A percentile compares a stretch with the other conserved stretches of the same genome.
Conservation (phyloP, 805 yeast species). For the Kazachstania kunashirensis region DNA sequence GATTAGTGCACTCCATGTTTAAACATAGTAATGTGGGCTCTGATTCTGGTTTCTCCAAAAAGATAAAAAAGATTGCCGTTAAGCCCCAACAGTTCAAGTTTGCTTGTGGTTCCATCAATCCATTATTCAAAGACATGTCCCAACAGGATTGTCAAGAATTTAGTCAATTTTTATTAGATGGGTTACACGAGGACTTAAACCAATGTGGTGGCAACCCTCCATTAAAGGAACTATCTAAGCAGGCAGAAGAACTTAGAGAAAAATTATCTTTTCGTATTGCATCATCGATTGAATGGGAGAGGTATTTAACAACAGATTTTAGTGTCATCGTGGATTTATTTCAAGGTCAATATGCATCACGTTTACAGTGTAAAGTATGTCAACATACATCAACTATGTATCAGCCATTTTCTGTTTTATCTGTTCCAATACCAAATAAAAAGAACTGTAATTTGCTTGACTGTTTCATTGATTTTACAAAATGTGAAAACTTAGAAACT, state of each 20-base stretch:
- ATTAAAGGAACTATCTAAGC: constrained; percentile 50
- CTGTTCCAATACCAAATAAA: constrained; percentile 63
- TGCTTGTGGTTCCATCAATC: constrained; percentile 59
- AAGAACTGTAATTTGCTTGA: constrained; percentile 38
- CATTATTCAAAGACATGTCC: constrained; percentile 67
- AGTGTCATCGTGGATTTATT: constrained; percentile 74
- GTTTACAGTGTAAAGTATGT: constrained; percentile 65
- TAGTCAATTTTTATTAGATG: constrained; percentile 77
- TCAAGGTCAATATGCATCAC: constrained; percentile 83
- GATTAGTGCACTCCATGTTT: constrained; percentile 49
- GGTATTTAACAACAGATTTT: constrained; percentile 71
- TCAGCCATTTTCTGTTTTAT: constrained; percentile 70
- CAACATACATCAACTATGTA: constrained; percentile 75
- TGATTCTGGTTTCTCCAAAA: background rate
- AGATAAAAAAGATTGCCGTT: constrained; percentile 23
- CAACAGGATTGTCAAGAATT: constrained; percentile 96
- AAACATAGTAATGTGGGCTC: constrained; percentile 25
- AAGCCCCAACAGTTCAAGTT: constrained; percentile 61
- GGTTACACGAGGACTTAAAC: constrained; percentile 86
- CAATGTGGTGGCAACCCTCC: constrained; percentile 47
- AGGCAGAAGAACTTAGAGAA: constrained; percentile 68
- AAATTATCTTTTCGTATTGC: constrained; percentile 67
- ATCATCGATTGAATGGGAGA: constrained; percentile 87
- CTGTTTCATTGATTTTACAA: constrained; percentile 72
- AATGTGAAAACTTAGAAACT: constrained; percentile 63